Evolutionary conservation across 2,329 filamentous ascomycete genomes (phyloP), one percentile per base, ranked within the genome.

Genomic region (Sporothrix brasiliensis): DNA sequence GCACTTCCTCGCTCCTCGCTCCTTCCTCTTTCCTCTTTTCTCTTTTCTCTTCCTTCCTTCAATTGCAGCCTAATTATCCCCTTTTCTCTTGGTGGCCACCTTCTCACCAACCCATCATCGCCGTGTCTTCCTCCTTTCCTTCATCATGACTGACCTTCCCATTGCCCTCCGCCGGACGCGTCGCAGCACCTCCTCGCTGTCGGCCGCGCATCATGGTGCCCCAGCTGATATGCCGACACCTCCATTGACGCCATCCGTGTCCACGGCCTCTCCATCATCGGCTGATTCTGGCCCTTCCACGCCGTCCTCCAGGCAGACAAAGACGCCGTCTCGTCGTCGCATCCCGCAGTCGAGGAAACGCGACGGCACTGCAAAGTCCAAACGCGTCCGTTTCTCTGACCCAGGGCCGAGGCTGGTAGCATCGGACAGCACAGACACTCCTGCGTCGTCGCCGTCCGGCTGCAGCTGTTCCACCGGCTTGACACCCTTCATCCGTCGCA

Each of bases 301-400:
- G 2, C 65, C 69, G 10, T 56, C 70, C 1, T 49, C 44, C 19
- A 30, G 19, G 21, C 24, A 11, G 13, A 79, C 76, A 14, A 41
- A 11, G 13, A 80, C 76, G 49, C 79, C 75, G 71, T 78, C 69
- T 7, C 53, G 69, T 19, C 30, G 58, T 24, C 58, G n/a, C 27
- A 63, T 2, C 47, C 14, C 78, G 76, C 67, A 69, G 72, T 19
- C 77, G 73, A 34, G 67, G 77, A 1, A 85, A 82, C 58, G 58
- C 39, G n/a, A 27, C 13, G 21, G 34, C 56, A 53, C n/a, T n/a
- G 14, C 54, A n/a, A 30, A 19, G 14, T 13, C 47, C 74, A 86
- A 85, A 73, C 80, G 81, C 70, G 86, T 88, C 27, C 85, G 87
- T 50, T 88, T 89, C 78, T 89, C 87, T 0, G 86, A 89, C 53